Evolutionary conservation across 139 green algal genomes (phyloP).

Genomic region (Trebouxia sp.): DNA sequence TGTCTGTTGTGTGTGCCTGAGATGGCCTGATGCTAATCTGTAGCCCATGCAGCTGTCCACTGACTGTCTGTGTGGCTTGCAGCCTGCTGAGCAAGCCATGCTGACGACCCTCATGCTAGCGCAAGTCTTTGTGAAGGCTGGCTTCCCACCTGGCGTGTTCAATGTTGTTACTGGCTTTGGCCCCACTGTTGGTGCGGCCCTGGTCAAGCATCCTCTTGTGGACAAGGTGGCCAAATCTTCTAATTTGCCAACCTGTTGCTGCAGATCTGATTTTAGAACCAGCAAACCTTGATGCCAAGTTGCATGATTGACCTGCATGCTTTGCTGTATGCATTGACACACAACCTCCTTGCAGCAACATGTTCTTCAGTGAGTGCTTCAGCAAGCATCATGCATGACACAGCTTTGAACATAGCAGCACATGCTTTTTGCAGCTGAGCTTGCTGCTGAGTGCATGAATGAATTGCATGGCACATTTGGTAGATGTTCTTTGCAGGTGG

Average conservation of each 20-base stretch:
- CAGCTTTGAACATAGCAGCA: too few species aligned
- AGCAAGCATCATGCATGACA: too few species aligned
- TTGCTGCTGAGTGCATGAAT: too few species aligned
- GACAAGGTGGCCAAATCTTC: constrained; percentile 56
- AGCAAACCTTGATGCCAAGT: too few species aligned
- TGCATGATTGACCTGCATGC: too few species aligned
- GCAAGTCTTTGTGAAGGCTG: constrained; percentile 65
- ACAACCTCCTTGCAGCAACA: too few species aligned
- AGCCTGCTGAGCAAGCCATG: constrained; percentile 57
- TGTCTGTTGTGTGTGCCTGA: background rate
- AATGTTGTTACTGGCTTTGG: constrained; percentile 74
- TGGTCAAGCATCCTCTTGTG: constrained; percentile 55
- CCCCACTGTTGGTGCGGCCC: constrained; percentile 54
- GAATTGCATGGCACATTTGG: too few species aligned
- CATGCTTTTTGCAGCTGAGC: too few species aligned
- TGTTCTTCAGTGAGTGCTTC: too few species aligned
- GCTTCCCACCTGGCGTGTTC: constrained; percentile 68
- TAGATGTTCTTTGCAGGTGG: constrained; percentile 49
- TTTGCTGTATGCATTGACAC: too few species aligned
- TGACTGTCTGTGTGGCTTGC: background rate
- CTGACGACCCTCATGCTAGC: constrained; percentile 62
- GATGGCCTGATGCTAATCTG: background rate
- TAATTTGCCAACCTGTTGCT: background rate
- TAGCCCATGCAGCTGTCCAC: background rate
- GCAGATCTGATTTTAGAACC: too few species aligned